phyloP scores from a whole-genome alignment of 805 yeast species.

The Lachancea lanzarotensis region DNA sequence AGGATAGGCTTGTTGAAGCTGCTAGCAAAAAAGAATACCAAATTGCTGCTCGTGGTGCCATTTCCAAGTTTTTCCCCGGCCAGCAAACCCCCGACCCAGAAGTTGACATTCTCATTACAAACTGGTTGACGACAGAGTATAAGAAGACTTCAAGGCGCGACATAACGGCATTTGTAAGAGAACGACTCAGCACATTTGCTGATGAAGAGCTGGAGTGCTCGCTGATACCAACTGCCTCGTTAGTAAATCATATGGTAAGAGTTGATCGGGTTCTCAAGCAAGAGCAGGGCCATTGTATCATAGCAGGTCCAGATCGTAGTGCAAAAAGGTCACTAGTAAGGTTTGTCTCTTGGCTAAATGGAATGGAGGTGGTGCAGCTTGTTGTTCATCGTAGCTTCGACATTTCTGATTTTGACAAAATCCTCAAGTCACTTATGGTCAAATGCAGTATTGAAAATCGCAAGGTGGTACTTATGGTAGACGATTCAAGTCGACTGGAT shows the following conservation, averaged over 20 bases:
- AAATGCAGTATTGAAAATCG: conserved; percentile 51
- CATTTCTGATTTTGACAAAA: conserved; percentile 59
- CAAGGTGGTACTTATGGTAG: conserved; percentile 63
- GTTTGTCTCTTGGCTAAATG: conserved; percentile 91
- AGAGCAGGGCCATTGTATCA: conserved; percentile 82
- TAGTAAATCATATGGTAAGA: conserved; percentile 67
- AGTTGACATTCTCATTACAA: conserved; percentile 58
- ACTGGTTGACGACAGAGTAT: conserved; percentile 67
- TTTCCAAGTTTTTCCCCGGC: conserved; percentile 41
- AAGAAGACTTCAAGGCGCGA: conserved; percentile 45
- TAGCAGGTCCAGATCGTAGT: conserved; percentile 76
- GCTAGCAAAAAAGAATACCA: conserved; percentile 48
- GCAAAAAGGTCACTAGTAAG: conserved; percentile 72
- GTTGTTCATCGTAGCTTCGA: conserved; percentile 48
- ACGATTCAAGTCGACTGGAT: conserved; percentile 71
- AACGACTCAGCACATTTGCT: conserved; percentile 60
- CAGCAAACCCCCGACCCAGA: conserved; percentile 33
- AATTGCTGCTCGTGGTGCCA: conserved; percentile 31
- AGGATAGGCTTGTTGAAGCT: conserved; percentile 54
- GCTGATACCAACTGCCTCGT: conserved; percentile 58
- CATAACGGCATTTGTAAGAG: conserved; percentile 48
- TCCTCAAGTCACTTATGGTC: conserved; percentile 48
- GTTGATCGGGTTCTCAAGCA: conserved; percentile 78
- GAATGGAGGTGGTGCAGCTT: conserved; percentile 54
- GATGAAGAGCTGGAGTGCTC: conserved; percentile 69